Percentiles rank a stretch among this genome's conserved stretches.
phyloP scores from a whole-genome alignment of 805 yeast genomes.

The Saccharomyces paradoxus region DNA sequence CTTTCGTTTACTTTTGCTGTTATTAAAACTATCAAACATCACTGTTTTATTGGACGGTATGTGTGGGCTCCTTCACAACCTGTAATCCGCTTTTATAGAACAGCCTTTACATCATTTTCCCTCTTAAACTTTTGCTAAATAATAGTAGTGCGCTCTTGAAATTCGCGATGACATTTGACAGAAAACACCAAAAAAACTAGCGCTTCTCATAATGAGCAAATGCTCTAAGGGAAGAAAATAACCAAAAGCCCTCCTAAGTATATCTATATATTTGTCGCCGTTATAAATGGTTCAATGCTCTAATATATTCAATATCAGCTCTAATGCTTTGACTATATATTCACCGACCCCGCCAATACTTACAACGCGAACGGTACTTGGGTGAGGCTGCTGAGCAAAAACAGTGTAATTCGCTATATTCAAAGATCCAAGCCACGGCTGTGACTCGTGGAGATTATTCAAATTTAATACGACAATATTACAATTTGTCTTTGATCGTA shows the following conservation, averaged over 20 bases:
- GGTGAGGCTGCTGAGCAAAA: conserved; percentile 21
- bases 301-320: conserved; percentile 11
- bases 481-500: conserved; percentile 28
- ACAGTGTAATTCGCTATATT: conserved; percentile 18
- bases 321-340: conserved; percentile 24
- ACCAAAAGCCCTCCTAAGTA: neutral
- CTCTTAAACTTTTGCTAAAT: neutral
- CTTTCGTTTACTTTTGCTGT: conserved; percentile 10
- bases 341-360: conserved; percentile 31
- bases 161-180: neutral
- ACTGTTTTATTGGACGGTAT: neutral
- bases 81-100: neutral
- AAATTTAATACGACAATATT: conserved; percentile 28
- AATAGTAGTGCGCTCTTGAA: neutral
- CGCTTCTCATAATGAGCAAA: neutral
- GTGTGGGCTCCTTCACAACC: neutral
- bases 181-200: neutral
- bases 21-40: conserved; percentile 14
- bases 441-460: conserved; percentile 29
- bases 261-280: neutral
- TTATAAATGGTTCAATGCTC: neutral
- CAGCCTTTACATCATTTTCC: neutral
- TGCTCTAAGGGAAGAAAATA: neutral
- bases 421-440: conserved; percentile 24
- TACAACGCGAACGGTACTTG: conserved; percentile 25